A percentile compares a stretch with the other conserved stretches of the same genome.
Conservation (phyloP, 192 early-diverging fungal genomes). For the Jimgerdemannia lactiflua region DNA sequence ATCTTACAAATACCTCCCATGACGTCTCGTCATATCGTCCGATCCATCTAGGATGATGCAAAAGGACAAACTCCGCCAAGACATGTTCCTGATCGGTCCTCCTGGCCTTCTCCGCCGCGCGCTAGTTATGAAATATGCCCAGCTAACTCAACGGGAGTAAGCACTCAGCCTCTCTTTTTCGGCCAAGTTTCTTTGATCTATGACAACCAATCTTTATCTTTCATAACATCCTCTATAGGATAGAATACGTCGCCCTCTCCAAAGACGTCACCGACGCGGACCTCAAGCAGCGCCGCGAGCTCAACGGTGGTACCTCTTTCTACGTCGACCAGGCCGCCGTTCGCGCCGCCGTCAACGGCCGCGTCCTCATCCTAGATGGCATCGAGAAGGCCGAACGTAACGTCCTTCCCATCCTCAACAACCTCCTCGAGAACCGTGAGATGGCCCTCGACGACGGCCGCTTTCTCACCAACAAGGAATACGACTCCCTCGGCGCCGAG, state of each 20-base stretch:
- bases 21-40: background rate
- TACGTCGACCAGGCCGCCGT: constrained; percentile 63
- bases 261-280: constrained; percentile 77
- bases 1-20: background rate
- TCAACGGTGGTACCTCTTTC: constrained; percentile 55
- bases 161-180: background rate
- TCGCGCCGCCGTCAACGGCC: constrained; percentile 58
- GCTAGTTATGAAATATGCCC: constrained; percentile 67
- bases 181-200: background rate
- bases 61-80: constrained; percentile 72
- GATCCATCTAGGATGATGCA: constrained; percentile 72
- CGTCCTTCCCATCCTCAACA: constrained; percentile 82
- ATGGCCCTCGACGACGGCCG: constrained; percentile 82
- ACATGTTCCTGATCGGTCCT: constrained; percentile 79
- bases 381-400: constrained; percentile 84
- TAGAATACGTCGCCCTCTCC: constrained; percentile 73
- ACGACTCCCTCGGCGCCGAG: constrained; percentile 37
- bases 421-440: constrained; percentile 83
- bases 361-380: constrained; percentile 59
- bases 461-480: constrained; percentile 57
- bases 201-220: background rate
- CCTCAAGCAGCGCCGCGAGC: constrained; percentile 79
- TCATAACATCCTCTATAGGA: constrained; percentile 20
- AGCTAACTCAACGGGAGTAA: constrained; percentile 55
- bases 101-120: constrained; percentile 66